Evolutionary conservation across 139 green algal genomes (phyloP).

Genomic region (Picochlorum sp.): DNA sequence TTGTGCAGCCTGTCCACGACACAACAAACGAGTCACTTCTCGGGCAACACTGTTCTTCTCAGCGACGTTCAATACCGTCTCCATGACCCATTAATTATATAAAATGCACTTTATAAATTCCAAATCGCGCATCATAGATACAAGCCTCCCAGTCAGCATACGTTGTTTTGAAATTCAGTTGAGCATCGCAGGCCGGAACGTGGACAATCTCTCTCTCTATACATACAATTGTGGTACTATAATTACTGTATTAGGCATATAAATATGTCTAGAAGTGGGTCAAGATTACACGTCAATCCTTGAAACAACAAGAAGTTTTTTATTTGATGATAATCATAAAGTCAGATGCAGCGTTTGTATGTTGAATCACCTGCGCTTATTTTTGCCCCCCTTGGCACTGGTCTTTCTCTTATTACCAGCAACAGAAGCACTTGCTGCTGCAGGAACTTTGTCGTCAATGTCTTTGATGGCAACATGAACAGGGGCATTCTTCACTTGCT

Average conservation of each 20-base stretch:
- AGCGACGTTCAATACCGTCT: slow-evolving; percentile 80
- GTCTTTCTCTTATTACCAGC: slow-evolving; percentile 32
- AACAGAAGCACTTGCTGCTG: slow-evolving; percentile 3
- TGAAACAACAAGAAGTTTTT: background rate
- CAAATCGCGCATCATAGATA: background rate
- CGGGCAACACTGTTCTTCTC: slow-evolving; percentile 92
- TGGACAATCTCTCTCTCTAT: too few species aligned
- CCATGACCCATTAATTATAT: background rate
- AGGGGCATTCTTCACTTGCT: slow-evolving; percentile 21
- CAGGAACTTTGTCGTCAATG: slow-evolving; percentile 5
- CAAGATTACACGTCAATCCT: slow-evolving; percentile 1
- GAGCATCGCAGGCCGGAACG: too few species aligned
- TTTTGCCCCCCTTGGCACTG: background rate
- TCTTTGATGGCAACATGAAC: slow-evolving; percentile 19
- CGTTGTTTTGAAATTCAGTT: too few species aligned
- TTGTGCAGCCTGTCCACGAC: slow-evolving; percentile 21
- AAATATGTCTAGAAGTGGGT: background rate
- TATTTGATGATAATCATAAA: background rate
- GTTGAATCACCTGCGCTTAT: slow-evolving; percentile 15
- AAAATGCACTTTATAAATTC: background rate
- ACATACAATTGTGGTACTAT: too few species aligned
- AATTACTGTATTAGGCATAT: too few species aligned
- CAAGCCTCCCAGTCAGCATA: too few species aligned
- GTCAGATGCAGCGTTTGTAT: background rate
- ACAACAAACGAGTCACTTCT: slow-evolving; percentile 72